Conservation (phyloP, 2,329 filamentous ascomycete genomes). For the Talaromyces piceae region DNA sequence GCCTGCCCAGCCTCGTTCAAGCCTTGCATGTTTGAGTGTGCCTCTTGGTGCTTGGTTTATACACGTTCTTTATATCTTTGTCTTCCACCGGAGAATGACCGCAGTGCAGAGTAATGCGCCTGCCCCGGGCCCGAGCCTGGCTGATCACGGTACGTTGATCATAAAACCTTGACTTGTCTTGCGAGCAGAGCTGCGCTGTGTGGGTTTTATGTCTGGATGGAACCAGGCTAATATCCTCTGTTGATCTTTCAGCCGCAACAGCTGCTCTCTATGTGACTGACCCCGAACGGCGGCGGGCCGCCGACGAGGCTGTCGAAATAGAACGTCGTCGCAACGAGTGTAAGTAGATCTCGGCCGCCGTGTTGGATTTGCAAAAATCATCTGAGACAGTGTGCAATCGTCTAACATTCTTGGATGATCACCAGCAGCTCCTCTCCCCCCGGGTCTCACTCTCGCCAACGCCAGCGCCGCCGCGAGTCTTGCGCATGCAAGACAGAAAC, state of each 20-base stretch:
- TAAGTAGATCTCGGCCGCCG: background rate
- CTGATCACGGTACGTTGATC: conserved; percentile 11
- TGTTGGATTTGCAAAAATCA: background rate
- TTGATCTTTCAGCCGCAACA: conserved; percentile 43
- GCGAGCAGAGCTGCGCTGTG: too few species aligned
- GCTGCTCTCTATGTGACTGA: conserved; percentile 53
- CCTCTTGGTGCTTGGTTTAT: background rate
- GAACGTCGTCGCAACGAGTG: conserved; percentile 3
- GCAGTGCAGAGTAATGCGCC: conserved; percentile 3
- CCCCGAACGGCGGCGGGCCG: conserved; percentile 23
- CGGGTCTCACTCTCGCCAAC: conserved; percentile 45
- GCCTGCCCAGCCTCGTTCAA: background rate
- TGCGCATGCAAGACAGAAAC: conserved; percentile 61
- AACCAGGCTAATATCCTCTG: background rate
- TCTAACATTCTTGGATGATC: background rate
- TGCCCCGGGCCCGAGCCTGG: conserved; percentile 2
- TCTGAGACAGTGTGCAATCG: background rate
- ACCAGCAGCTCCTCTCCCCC: conserved; percentile 46
- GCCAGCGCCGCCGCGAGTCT: conserved; percentile 68
- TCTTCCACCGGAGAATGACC: background rate
- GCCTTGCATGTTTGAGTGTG: conserved; percentile 1
- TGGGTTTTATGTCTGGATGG: background rate
- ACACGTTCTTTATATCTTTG: background rate
- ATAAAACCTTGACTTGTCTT: too few species aligned
- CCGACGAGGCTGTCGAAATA: conserved; percentile 3